Evolutionary conservation across 2,329 filamentous ascomycete genomes (phyloP).

Genomic region (Venturia asperata): DNA sequence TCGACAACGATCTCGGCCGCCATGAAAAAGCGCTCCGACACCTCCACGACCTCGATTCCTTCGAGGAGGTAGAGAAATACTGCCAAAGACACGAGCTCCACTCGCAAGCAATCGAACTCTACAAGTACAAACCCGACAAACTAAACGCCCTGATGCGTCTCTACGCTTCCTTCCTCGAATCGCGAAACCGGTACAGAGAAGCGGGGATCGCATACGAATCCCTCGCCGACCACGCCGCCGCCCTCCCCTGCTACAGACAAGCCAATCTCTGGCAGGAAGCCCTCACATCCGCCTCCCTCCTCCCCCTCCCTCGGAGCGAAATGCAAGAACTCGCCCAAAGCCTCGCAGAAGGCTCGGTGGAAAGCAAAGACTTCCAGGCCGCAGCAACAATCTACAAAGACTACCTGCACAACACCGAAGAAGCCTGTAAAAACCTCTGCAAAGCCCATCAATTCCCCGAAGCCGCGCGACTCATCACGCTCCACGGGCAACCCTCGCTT

Average conservation of each 20-base stretch:
- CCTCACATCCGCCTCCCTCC: conserved; percentile 68
- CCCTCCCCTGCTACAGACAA: conserved; percentile 75
- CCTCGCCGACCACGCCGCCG: conserved; percentile 63
- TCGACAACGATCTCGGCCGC: conserved; percentile 80
- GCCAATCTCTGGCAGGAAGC: conserved; percentile 89
- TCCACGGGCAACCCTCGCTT: conserved; percentile 54
- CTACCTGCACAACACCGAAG: conserved; percentile 65
- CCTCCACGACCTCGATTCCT: conserved; percentile 64
- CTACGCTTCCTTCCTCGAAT: conserved; percentile 72
- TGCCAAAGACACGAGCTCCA: conserved; percentile 74
- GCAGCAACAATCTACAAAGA: conserved; percentile 77
- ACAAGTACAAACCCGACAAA: conserved; percentile 69
- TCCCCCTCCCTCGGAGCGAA: conserved; percentile 53
- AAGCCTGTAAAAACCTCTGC: conserved; percentile 71
- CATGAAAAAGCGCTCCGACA: conserved; percentile 69
- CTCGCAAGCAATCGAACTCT: conserved; percentile 66
- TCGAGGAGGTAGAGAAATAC: conserved; percentile 73
- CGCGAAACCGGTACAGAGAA: conserved; percentile 70
- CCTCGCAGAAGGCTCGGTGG: conserved; percentile 71
- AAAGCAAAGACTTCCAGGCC: conserved; percentile 74
- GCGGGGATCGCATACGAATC: conserved; percentile 89
- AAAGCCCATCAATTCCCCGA: conserved; percentile 82
- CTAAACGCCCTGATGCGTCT: conserved; percentile 63
- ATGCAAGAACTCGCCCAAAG: conserved; percentile 62
- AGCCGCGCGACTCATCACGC: conserved; percentile 69